These are phyloP conservation scores for Penicillium concentricum DNA, from an alignment of 2,329 filamentous ascomycete genomes.

Conservation along the genomic window DNA sequence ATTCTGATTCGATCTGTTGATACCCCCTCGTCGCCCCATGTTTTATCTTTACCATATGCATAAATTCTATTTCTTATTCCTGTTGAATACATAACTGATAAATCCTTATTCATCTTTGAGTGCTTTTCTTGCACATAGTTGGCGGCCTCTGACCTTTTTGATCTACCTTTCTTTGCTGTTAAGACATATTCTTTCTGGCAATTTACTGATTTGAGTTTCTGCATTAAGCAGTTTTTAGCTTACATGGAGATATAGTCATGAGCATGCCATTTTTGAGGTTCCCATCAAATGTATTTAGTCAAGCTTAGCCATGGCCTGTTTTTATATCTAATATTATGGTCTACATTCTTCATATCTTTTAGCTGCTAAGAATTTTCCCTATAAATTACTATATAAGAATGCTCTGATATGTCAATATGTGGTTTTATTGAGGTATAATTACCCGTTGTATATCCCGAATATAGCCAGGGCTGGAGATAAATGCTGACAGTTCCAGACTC, in stretches of 20 bases:
- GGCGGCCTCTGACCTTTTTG: neutral
- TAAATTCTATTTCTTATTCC: constrained; percentile 17
- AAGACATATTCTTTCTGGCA: neutral
- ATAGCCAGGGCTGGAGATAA: neutral
- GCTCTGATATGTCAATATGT: neutral
- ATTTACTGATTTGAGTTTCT: neutral
- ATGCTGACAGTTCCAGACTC: constrained; percentile 22
- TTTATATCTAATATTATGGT: neutral
- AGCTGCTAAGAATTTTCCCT: no score
- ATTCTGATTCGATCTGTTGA: constrained; percentile 22
- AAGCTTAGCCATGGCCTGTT: neutral
- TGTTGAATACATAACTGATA: constrained; percentile 1
- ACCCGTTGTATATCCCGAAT: neutral
- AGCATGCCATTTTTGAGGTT: neutral
- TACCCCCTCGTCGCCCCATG: constrained; percentile 24
- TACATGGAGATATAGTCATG: neutral
- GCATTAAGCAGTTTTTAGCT: neutral
- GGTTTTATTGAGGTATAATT: neutral
- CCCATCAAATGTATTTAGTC: neutral
- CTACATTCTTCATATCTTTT: neutral
- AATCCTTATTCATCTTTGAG: neutral
- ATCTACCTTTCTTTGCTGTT: neutral
- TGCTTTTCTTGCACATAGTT: constrained; percentile 3
- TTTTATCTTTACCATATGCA: constrained; percentile 16
- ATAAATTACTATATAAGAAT: neutral